Evolutionary conservation across 2,329 filamentous ascomycete species (phyloP).

Genomic region (Graphilbum fragrans): DNA sequence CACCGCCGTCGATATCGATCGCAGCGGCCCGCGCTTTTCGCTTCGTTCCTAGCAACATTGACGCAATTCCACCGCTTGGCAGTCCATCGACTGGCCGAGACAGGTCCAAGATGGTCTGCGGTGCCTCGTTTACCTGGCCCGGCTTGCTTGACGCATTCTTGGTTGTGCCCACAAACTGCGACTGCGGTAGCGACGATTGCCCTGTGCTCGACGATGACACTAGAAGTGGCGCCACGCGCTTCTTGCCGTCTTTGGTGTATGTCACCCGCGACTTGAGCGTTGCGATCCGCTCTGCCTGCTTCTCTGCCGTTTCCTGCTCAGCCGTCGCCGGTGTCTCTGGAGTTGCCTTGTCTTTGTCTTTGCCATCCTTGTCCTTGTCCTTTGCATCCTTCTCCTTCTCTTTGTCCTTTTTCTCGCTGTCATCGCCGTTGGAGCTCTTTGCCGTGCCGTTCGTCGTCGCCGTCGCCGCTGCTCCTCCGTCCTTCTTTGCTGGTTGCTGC

Average conservation of each 20-base stretch:
- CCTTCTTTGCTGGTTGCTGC: no score
- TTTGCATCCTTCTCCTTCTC: constrained; percentile 16
- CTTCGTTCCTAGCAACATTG: constrained; percentile 87
- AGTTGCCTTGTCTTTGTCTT: constrained; percentile 12
- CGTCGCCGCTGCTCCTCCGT: constrained; percentile 25
- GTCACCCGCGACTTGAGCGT: constrained; percentile 82
- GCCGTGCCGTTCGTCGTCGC: constrained; percentile 25
- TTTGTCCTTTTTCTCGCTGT: constrained; percentile 14
- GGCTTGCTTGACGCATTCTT: constrained; percentile 43
- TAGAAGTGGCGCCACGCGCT: constrained; percentile 81
- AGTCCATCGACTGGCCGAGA: constrained; percentile 90
- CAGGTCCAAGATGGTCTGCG: constrained; percentile 75
- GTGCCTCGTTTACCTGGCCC: constrained; percentile 53
- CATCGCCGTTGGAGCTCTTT: constrained; percentile 14
- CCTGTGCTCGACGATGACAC: constrained; percentile 82
- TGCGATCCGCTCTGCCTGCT: constrained; percentile 40
- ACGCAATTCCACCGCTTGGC: constrained; percentile 75
- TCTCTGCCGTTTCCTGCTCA: constrained; percentile 36
- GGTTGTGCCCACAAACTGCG: constrained; percentile 65
- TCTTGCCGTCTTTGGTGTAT: constrained; percentile 92
- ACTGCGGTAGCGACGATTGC: constrained; percentile 78
- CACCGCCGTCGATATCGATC: constrained; percentile 55
- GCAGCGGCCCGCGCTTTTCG: constrained; percentile 50
- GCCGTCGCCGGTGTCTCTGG: constrained; percentile 13
- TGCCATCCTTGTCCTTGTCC: not conserved